A percentile compares a stretch with the other conserved stretches of the same genome.
Conservation (phyloP, 257 asterid genomes). For the Fraxinus quadrangulata region DNA sequence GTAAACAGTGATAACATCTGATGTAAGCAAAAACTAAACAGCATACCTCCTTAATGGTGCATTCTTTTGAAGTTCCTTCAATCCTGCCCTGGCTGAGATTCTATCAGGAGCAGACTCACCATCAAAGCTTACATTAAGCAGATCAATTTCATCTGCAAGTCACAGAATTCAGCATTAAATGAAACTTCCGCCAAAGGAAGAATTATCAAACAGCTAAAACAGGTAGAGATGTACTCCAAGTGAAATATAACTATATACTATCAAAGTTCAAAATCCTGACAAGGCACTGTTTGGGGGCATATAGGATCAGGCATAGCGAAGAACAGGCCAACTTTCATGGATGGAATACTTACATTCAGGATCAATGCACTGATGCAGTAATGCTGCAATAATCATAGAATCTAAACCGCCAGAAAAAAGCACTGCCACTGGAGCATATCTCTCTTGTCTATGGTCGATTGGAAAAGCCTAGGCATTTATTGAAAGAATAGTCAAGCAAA, state of each 20-base stretch:
- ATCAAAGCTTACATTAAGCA: constrained; percentile 95
- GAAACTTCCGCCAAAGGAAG: constrained; percentile 7
- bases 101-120: constrained; percentile 93
- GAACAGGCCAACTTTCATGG: constrained; percentile 18
- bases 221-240: not conserved
- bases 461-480: constrained; percentile 42
- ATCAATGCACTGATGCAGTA: constrained; percentile 79
- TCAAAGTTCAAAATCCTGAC: constrained; percentile 7
- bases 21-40: constrained; percentile 14
- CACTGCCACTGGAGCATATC: constrained; percentile 77
- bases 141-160: constrained; percentile 77
- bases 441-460: constrained; percentile 35
- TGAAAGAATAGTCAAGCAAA: constrained; percentile 11
- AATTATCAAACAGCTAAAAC: not conserved
- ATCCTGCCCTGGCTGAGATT: constrained; percentile 80
- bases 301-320: constrained; percentile 18
- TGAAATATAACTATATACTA: not conserved
- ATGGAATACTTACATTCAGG: constrained; percentile 58
- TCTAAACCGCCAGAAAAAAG: constrained; percentile 97
- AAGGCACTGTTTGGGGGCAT: not conserved
- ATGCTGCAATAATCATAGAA: constrained; percentile 92
- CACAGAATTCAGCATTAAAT: constrained; percentile 24
- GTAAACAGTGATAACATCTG: constrained; percentile 14
- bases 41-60: constrained; percentile 76
- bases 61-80: constrained; percentile 77